Conservation (phyloP, 176 grass and related monocot genomes). For the Triticum timopheevii region DNA sequence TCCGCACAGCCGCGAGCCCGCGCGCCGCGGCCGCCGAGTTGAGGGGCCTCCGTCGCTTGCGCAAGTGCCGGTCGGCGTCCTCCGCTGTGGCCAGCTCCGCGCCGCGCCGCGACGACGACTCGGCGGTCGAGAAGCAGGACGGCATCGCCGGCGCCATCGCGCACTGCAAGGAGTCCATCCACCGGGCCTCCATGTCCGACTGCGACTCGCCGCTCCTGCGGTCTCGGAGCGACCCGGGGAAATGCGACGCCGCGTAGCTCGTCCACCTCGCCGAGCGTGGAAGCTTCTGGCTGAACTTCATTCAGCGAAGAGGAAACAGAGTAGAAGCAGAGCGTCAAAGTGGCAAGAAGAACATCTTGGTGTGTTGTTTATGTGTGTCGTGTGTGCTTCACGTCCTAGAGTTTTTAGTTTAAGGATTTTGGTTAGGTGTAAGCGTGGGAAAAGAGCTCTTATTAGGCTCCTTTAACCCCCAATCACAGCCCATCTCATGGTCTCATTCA, state of each 20-base stretch:
- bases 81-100: constrained; percentile 8
- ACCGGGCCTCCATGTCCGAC: constrained; percentile 37
- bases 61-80: constrained; percentile 72
- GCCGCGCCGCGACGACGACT: constrained; percentile 68
- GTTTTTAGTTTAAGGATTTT: not conserved
- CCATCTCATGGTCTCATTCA: not conserved
- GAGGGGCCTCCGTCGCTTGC: constrained; percentile 28
- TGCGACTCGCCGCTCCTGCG: constrained; percentile 52
- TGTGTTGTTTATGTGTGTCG: not conserved
- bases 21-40: not conserved
- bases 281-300: constrained; percentile 20
- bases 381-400: not conserved
- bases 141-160: constrained; percentile 94
- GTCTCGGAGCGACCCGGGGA: constrained; percentile 70
- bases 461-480: constrained; percentile 17
- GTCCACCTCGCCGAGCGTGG: not conserved
- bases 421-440: constrained; percentile 27
- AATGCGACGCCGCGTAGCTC: constrained; percentile 11
- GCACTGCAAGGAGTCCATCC: constrained; percentile 91
- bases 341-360: not conserved
- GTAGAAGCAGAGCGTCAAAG: not conserved
- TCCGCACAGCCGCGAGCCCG: not conserved
- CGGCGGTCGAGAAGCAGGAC: constrained; percentile 71
- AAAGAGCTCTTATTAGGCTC: constrained; percentile 49
- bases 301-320: not conserved